Base-by-base conservation (phyloP, 371 early-diverging fungal species). In the Entomophthora muscae region DNA sequence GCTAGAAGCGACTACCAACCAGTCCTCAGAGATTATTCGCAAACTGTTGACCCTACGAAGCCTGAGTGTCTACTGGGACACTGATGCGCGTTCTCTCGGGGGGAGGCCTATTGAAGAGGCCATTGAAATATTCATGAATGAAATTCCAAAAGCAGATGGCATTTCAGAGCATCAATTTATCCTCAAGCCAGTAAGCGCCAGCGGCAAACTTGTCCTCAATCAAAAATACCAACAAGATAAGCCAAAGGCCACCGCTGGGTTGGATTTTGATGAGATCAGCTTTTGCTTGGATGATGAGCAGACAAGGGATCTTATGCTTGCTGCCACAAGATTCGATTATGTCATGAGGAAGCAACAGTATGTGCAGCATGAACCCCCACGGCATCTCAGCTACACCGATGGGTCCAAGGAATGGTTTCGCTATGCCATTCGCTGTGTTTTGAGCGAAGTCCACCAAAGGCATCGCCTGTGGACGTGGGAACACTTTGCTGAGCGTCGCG, bases 181-280 rank as follows among this genome's bases (percentile, higher is more conserved):
- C 12, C 71, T 98, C 30, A 88, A 86, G 66, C 98, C 98, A 0
- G 94, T 98, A 0, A 88, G 90, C n/a, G 98, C 95, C 1, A 78
- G 79, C 31, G 98, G 94, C 30, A 81, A 84, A 69, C 63, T 74
- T 52, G 79, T 80, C 24, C 68, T 89, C 64, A 83, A 80, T 71
- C 89, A 88, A 65, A 70, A 78, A 7, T 83, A 81, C 53, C 77
- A 80, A 24, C 71, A 73, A n/a, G 77, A 76, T 21, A 74, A 76
- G 1, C 78, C 89, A 1, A 89, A 87, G 66, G 76, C 78, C 1
- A 81, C 78, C 53, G 83, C 82, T 2, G 76, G 79, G 28, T 74
- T 90, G 52, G 68, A 84, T 65, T 95, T 97, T 75, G 91, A 95
- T 68, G 93, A 95, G 63, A 77, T 98, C 29, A 89, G 87, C 0